Percentiles rank a stretch among this genome's conserved stretches.
phyloP scores from a whole-genome alignment of 352 stramenopile genomes.

The Phytophthora hibernalis region DNA sequence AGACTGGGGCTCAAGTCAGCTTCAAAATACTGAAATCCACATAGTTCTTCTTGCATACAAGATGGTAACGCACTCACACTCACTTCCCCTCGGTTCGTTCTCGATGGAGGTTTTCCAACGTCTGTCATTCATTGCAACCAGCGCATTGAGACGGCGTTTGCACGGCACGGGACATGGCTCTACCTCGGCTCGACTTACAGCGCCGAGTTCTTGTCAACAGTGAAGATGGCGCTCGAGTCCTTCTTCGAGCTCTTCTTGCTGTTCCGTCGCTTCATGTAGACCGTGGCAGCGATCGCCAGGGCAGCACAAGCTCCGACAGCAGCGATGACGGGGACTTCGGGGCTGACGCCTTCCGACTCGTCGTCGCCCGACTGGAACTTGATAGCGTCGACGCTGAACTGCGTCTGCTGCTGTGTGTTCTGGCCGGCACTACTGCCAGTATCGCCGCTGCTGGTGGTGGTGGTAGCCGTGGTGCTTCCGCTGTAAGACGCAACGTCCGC shows the following conservation, averaged over 20 bases:
- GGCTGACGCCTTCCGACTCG: background rate
- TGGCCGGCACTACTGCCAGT: conserved; percentile 7
- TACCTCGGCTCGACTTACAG: conserved; percentile 50
- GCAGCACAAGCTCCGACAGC: conserved; percentile 47
- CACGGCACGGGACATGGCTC: conserved; percentile 35
- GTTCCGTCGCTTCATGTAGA: conserved; percentile 75
- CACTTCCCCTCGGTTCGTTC: conserved; percentile 37
- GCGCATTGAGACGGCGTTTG: conserved; percentile 36
- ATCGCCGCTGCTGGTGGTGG: conserved; percentile 15
- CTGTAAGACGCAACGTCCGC: conserved; percentile 28
- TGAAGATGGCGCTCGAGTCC: conserved; percentile 65
- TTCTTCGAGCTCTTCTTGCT: conserved; percentile 60
- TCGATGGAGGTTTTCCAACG: conserved; percentile 35
- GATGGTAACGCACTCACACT: conserved; percentile 41
- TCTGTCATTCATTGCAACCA: conserved; percentile 47
- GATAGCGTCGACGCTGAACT: conserved; percentile 46
- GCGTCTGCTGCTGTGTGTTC: conserved; percentile 26
- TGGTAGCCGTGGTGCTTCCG: conserved; percentile 41
- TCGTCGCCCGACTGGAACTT: conserved; percentile 47
- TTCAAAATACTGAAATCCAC: conserved; percentile 46
- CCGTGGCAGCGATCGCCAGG: conserved; percentile 52
- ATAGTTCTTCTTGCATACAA: conserved; percentile 46
- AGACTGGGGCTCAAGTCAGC: conserved; percentile 34
- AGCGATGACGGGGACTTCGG: conserved; percentile 41
- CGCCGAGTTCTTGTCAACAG: conserved; percentile 78